These are phyloP conservation scores for Chlamydomonas sphaeroides DNA, from an alignment of 139 green algal genomes.

Conservation along the genomic window DNA sequence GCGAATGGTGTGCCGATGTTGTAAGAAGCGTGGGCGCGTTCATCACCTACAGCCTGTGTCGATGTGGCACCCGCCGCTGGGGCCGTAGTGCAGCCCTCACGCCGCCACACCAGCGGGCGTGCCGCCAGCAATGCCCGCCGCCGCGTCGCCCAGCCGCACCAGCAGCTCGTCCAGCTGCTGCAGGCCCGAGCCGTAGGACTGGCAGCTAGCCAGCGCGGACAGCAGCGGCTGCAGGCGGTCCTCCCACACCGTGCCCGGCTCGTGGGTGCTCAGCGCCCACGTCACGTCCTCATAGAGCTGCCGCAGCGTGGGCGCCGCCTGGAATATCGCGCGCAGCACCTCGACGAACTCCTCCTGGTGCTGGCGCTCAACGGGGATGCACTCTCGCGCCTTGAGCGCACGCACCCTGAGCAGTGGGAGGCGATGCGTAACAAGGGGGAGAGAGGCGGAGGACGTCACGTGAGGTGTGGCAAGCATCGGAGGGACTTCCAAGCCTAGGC, in stretches of 20 bases:
- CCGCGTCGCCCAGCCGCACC: not conserved
- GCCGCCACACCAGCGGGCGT: too few relatives aligned
- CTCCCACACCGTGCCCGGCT: constrained; percentile 29
- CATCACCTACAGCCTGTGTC: too few relatives aligned
- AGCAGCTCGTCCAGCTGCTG: not conserved
- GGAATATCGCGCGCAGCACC: constrained; percentile 4
- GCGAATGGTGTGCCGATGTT: too few relatives aligned
- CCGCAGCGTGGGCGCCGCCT: not conserved
- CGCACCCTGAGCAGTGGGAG: too few relatives aligned
- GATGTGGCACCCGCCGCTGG: too few relatives aligned
- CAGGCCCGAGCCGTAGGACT: constrained; percentile 4
- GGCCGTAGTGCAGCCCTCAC: too few relatives aligned
- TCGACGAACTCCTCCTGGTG: constrained; percentile 29
- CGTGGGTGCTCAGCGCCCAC: constrained; percentile 22
- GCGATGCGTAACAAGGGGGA: too few relatives aligned
- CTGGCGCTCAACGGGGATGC: constrained; percentile 42
- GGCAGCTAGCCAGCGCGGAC: not conserved
- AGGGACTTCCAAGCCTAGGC: too few relatives aligned
- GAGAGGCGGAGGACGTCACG: too few relatives aligned
- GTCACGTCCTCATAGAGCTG: constrained; percentile 24
- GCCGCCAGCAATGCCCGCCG: too few relatives aligned
- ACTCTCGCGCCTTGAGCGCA: constrained; percentile 33
- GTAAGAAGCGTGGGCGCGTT: too few relatives aligned
- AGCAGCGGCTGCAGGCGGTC: constrained; percentile 32
- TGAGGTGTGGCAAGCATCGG: too few relatives aligned